A percentile compares a stretch with the other conserved stretches of the same genome.
phyloP scores from a whole-genome alignment of 2,329 filamentous ascomycete genomes.

The Bipolaris victoriae region DNA sequence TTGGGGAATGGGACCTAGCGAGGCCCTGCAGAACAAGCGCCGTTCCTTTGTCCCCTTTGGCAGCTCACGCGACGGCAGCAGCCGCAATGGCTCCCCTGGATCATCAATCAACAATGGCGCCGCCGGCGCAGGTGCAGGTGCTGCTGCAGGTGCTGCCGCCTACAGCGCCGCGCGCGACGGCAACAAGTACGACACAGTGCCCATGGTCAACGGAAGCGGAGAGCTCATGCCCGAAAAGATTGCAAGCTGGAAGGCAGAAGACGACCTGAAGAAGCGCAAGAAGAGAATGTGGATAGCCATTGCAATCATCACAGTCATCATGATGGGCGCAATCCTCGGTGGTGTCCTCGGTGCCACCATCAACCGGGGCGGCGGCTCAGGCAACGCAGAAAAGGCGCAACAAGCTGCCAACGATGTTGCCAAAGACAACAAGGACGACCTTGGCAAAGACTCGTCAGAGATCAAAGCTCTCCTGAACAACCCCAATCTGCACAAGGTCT shows the following conservation, averaged over 20 bases:
- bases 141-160: conserved; percentile 44
- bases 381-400: conserved; percentile 19
- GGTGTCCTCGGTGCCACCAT: conserved; percentile 77
- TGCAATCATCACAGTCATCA: conserved; percentile 65
- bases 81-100: conserved; percentile 47
- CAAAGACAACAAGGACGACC: conserved; percentile 73
- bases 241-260: conserved; percentile 64
- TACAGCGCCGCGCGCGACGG: conserved; percentile 36
- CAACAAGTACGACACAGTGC: conserved; percentile 65
- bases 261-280: conserved; percentile 56
- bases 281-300: conserved; percentile 73
- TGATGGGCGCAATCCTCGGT: conserved; percentile 74
- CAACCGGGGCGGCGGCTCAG: conserved; percentile 50
- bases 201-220: conserved; percentile 30
- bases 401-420: conserved; percentile 52
- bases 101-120: conserved; percentile 43
- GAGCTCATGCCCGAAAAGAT: conserved; percentile 62
- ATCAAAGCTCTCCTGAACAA: conserved; percentile 86
- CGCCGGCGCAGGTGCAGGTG: conserved; percentile 52
- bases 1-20: conserved; percentile 67
- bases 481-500: conserved; percentile 83
- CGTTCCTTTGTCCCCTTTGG: conserved; percentile 67
- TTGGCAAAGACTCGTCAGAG: conserved; percentile 75
- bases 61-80: conserved; percentile 50
- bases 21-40: conserved; percentile 57